These are phyloP conservation scores for Aspergillus coremiiformis DNA, from an alignment of 495 filamentous ascomycete genomes.

Conservation along the genomic window DNA sequence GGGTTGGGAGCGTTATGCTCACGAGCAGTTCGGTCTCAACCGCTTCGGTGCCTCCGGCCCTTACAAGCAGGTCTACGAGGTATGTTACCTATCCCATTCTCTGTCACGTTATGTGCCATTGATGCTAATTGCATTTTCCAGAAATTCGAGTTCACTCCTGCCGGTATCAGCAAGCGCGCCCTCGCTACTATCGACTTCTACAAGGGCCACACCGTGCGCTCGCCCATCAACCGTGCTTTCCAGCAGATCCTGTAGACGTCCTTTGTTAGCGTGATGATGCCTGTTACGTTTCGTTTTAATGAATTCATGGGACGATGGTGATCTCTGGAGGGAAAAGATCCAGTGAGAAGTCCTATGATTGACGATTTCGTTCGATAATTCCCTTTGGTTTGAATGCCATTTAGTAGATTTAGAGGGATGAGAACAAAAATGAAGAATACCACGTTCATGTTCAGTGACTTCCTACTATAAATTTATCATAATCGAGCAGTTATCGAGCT, in stretches of 20 bases:
- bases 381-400: conserved; percentile 2
- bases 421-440: conserved; percentile 15
- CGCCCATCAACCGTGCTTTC: conserved; percentile 82
- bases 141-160: conserved; percentile 99
- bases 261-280: conserved; percentile 10
- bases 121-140: conserved; percentile 30
- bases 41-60: conserved; percentile 93
- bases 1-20: conserved; percentile 96
- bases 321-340: conserved; percentile 3
- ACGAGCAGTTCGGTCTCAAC: conserved; percentile 99
- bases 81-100: conserved; percentile 34
- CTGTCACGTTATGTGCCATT: neutral
- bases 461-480: too few species aligned
- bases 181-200: conserved; percentile 89
- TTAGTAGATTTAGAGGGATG: conserved; percentile 19
- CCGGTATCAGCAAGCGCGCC: conserved; percentile 92
- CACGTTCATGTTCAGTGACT: conserved; percentile 7
- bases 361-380: conserved; percentile 10
- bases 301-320: conserved; percentile 15
- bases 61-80: conserved; percentile 96
- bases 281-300: conserved; percentile 18
- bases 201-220: conserved; percentile 85
- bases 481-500: too few species aligned
- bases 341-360: conserved; percentile 16
- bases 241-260: conserved; percentile 41